Conservation (phyloP, 208 protist species). For the Wallacemonas sp. region DNA sequence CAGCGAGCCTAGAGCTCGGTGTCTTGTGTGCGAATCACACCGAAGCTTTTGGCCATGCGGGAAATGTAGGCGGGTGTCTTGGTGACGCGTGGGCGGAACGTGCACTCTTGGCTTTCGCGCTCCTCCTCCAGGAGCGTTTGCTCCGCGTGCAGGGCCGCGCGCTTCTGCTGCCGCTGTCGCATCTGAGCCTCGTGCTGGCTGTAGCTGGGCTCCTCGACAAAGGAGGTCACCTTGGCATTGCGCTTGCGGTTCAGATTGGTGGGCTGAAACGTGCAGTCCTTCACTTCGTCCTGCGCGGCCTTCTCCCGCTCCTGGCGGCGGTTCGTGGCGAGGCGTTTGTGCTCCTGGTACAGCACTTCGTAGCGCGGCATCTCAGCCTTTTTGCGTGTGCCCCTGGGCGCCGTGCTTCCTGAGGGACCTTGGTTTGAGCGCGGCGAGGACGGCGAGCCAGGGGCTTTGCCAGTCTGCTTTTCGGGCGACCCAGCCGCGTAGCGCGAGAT, state of each 20-base stretch:
- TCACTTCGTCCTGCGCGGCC: conserved; percentile 40
- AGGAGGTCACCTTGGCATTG: conserved; percentile 51
- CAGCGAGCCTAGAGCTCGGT: conserved; percentile 50
- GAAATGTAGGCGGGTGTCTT: conserved; percentile 70
- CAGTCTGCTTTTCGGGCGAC: conserved; percentile 12
- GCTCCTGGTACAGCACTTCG: conserved; percentile 36
- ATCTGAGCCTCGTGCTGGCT: conserved; percentile 32
- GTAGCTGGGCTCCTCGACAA: conserved; percentile 55
- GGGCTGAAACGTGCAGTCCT: conserved; percentile 42
- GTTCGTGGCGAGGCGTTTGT: conserved; percentile 21
- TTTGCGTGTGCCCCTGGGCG: conserved; percentile 10
- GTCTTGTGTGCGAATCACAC: conserved; percentile 59
- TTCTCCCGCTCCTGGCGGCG: conserved; percentile 30
- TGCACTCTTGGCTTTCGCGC: conserved; percentile 36
- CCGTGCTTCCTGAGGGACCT: too few species aligned
- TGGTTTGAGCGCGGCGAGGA: conserved; percentile 19
- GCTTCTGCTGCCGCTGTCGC: conserved; percentile 15
- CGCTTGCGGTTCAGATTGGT: conserved; percentile 36
- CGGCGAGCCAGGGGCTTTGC: background rate
- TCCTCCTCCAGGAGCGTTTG: conserved; percentile 30
- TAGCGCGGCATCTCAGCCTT: conserved; percentile 16
- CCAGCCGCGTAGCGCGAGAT: conserved; percentile 40
- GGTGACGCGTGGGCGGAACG: conserved; percentile 66
- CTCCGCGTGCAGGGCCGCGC: conserved; percentile 30
- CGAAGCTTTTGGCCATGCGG: conserved; percentile 75